phyloP scores from a whole-genome alignment of 2,329 filamentous ascomycete species.

The Fusarium zealandicum region DNA sequence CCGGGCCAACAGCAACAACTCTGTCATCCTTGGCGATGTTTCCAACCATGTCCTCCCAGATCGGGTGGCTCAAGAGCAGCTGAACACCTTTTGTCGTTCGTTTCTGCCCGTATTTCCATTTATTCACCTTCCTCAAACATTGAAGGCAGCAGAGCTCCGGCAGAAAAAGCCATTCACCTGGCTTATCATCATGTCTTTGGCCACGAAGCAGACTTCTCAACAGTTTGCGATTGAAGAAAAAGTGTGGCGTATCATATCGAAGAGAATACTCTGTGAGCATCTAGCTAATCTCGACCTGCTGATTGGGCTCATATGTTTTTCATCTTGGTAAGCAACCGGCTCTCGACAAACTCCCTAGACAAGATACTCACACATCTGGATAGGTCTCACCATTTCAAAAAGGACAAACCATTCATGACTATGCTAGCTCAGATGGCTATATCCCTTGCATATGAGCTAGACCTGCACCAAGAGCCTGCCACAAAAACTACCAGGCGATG shows the following conservation, averaged over 20 bases:
- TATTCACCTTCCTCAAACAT: conserved; percentile 30
- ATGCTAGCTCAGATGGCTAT: conserved; percentile 48
- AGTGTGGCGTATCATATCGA: conserved; percentile 38
- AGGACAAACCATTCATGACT: conserved; percentile 48
- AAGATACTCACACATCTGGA: not conserved
- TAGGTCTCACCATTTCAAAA: conserved; percentile 33
- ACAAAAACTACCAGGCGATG: not conserved
- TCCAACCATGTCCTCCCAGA: conserved; percentile 5
- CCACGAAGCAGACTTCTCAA: conserved; percentile 30
- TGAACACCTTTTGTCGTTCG: conserved; percentile 15
- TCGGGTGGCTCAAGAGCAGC: conserved; percentile 9
- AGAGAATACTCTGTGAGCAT: conserved; percentile 36
- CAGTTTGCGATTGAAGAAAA: conserved; percentile 35
- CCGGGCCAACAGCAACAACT: not conserved
- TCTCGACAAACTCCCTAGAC: no score
- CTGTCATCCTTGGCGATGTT: conserved; percentile 9
- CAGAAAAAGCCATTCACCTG: conserved; percentile 48
- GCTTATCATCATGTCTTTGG: conserved; percentile 48
- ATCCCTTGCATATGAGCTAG: conserved; percentile 50
- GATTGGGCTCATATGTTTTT: conserved; percentile 39
- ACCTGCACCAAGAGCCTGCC: conserved; percentile 39
- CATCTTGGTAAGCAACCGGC: conserved; percentile 36
- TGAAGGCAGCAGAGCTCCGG: conserved; percentile 38
- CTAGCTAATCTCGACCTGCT: conserved; percentile 42
- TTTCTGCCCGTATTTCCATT: conserved; percentile 40